phyloP scores from a whole-genome alignment of 768 basidiomycete genomes.

The Lentinula sp. region DNA sequence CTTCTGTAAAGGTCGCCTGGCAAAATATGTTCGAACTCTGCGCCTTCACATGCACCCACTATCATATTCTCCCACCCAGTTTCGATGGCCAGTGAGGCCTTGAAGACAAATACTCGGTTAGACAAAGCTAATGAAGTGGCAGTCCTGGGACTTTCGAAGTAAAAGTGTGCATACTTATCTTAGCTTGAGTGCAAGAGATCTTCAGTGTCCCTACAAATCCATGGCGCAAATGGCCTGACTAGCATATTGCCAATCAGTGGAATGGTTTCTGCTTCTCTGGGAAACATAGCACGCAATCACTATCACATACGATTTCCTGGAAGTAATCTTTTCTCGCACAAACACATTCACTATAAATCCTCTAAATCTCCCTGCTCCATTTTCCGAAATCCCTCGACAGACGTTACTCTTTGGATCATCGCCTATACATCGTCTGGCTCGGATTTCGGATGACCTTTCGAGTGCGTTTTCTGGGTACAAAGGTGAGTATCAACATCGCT shows the following conservation, averaged over 20 bases:
- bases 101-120: not conserved
- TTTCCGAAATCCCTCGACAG: conserved; percentile 14
- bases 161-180: no score
- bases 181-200: no score
- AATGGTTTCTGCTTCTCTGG: no score
- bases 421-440: conserved; percentile 15
- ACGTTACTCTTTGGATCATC: conserved; percentile 15
- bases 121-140: no score
- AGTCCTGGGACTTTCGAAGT: no score
- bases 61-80: conserved; percentile 19
- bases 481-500: not conserved
- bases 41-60: conserved; percentile 15
- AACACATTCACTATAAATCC: not conserved
- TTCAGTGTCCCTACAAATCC: no score
- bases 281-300: no score
- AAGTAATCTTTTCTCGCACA: not conserved
- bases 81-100: conserved; percentile 14
- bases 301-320: no score
- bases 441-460: conserved; percentile 15
- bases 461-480: not conserved
- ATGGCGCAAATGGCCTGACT: no score
- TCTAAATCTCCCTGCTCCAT: conserved; percentile 13
- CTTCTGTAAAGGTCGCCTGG: conserved; percentile 18
- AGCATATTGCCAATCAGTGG: no score
- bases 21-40: conserved; percentile 21